Conservation (phyloP, 768 basidiomycete genomes). For the Termitomyces sp. region DNA sequence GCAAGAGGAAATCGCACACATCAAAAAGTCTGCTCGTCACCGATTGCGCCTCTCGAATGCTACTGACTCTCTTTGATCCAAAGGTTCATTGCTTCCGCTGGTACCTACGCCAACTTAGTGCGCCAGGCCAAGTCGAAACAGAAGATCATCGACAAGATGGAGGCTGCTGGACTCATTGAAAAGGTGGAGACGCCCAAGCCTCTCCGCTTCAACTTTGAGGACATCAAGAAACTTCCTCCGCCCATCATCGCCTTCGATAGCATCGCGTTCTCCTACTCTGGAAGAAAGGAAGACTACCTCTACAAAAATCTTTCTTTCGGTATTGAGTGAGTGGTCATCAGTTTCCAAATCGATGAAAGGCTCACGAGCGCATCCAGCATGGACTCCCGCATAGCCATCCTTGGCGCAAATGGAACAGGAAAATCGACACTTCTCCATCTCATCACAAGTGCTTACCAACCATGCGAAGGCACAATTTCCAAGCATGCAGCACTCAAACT, state of each 20-base stretch:
- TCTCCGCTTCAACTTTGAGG: conserved; percentile 94
- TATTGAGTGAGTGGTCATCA: conserved; percentile 66
- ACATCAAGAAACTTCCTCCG: conserved; percentile 87
- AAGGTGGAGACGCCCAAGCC: conserved; percentile 73
- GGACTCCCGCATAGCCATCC: conserved; percentile 93
- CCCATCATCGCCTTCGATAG: conserved; percentile 96
- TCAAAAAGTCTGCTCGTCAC: conserved; percentile 74
- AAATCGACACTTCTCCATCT: conserved; percentile 91
- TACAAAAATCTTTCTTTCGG: conserved; percentile 92
- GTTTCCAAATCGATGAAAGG: background rate
- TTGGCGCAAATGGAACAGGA: conserved; percentile 93
- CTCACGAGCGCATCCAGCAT: conserved; percentile 37
- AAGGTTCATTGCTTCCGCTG: conserved; percentile 97
- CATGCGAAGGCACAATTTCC: conserved; percentile 79
- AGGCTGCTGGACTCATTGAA: conserved; percentile 95
- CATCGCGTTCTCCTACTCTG: conserved; percentile 94
- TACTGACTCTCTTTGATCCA: background rate
- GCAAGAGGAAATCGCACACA: conserved; percentile 97
- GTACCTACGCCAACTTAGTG: conserved; percentile 98
- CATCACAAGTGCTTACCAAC: conserved; percentile 78
- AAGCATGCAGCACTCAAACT: conserved; percentile 90
- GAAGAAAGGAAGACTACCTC: conserved; percentile 81
- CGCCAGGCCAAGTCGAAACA: conserved; percentile 99
- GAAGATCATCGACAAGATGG: conserved; percentile 99
- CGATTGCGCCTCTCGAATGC: background rate